phyloP scores from a whole-genome alignment of 139 green algal species.

The Asterochloris erici region DNA sequence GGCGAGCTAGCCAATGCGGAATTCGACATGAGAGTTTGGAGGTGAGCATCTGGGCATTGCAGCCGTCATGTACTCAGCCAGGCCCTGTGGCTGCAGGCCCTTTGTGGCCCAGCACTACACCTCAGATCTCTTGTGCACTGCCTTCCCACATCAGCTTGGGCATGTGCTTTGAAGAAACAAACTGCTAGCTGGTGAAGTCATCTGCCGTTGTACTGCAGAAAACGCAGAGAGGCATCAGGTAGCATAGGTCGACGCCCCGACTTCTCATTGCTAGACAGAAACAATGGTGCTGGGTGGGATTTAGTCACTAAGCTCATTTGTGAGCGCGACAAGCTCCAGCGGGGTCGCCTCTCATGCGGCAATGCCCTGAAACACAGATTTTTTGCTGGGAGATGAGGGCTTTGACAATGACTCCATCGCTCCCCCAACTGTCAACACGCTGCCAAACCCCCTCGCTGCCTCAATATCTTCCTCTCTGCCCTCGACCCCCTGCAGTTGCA shows the following conservation, averaged over 20 bases:
- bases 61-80: not conserved
- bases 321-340: constrained; percentile 53
- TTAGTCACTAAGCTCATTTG: constrained; percentile 68
- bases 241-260: constrained; percentile 32
- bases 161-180: not conserved
- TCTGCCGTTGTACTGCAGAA: not conserved
- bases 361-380: constrained; percentile 74
- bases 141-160: not conserved
- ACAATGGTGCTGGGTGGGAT: constrained; percentile 71
- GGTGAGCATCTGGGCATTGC: not conserved
- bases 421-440: no score
- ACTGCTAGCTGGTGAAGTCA: not conserved
- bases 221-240: constrained; percentile 3
- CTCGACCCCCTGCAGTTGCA: no score
- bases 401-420: no score
- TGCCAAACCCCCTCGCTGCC: no score
- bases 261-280: constrained; percentile 75
- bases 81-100: no score
- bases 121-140: not conserved
- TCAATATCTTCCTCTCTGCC: no score
- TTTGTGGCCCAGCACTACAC: not conserved
- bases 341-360: constrained; percentile 60
- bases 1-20: constrained; percentile 26
- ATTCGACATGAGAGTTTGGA: constrained; percentile 56
- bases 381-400: constrained; percentile 32